Evolutionary conservation across 108 stramenopile genomes (phyloP).

Genomic region (Licmophora abbreviata): DNA sequence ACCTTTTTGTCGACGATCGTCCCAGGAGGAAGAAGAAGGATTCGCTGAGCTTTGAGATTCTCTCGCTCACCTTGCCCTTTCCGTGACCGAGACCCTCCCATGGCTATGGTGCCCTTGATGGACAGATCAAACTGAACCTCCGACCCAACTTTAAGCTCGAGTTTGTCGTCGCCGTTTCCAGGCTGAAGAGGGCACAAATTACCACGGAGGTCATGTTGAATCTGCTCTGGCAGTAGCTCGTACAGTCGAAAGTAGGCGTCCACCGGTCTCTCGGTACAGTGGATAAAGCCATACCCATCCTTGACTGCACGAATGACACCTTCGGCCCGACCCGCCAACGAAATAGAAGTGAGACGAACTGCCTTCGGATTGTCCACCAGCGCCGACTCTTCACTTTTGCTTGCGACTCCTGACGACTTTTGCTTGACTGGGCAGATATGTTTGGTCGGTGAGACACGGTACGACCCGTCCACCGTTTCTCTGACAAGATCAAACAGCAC

Average conservation of each 20-base stretch:
- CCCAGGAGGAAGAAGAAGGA: conserved; percentile 45
- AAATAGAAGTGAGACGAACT: conserved; percentile 31
- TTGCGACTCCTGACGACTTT: too few species aligned
- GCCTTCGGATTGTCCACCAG: conserved; percentile 15
- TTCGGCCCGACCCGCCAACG: conserved; percentile 53
- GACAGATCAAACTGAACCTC: conserved; percentile 76
- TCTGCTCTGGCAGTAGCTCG: conserved; percentile 59
- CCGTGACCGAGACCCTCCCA: neutral
- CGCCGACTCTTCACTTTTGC: conserved; percentile 1
- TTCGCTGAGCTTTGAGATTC: conserved; percentile 60
- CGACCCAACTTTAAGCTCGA: conserved; percentile 34
- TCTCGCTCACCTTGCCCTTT: conserved; percentile 43
- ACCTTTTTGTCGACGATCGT: conserved; percentile 38
- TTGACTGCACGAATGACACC: conserved; percentile 56
- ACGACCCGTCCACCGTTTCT: conserved; percentile 47
- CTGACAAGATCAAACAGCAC: conserved; percentile 68
- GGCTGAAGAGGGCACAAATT: conserved; percentile 20
- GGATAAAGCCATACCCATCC: conserved; percentile 72
- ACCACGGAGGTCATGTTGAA: conserved; percentile 42
- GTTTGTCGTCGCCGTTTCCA: neutral
- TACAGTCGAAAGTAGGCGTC: conserved; percentile 67
- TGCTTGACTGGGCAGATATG: conserved; percentile 5
- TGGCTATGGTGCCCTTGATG: conserved; percentile 24
- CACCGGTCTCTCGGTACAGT: conserved; percentile 57
- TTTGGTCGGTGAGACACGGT: conserved; percentile 48